A percentile compares a stretch with the other conserved stretches of the same genome.
Conservation (phyloP, 768 basidiomycete genomes). For the Collybia mongolica region DNA sequence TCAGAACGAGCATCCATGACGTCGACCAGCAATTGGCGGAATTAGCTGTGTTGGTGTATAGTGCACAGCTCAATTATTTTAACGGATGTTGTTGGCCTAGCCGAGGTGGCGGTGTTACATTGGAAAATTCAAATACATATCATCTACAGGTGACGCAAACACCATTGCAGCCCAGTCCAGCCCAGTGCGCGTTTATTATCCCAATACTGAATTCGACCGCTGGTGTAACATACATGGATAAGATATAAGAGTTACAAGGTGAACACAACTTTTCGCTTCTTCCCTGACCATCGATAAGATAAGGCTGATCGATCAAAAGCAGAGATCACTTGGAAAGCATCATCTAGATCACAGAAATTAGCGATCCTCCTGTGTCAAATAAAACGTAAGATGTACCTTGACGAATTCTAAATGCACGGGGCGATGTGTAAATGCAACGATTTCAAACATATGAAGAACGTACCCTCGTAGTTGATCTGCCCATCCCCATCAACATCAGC, state of each 20-base stretch:
- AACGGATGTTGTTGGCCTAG: too few species aligned
- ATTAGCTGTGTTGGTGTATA: neutral
- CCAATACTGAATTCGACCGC: conserved; percentile 1
- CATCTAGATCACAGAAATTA: conserved; percentile 45
- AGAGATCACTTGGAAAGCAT: conserved; percentile 63
- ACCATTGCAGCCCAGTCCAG: neutral
- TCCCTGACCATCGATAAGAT: conserved; percentile 2
- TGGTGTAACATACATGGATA: conserved; percentile 16
- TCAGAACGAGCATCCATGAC: too few species aligned
- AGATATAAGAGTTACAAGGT: conserved; percentile 11
- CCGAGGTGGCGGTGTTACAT: too few species aligned
- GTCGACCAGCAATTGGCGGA: too few species aligned
- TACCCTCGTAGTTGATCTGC: conserved; percentile 87
- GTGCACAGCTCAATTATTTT: too few species aligned
- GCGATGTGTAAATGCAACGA: conserved; percentile 4
- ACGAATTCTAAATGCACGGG: conserved; percentile 62
- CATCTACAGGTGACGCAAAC: too few species aligned
- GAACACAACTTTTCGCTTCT: neutral
- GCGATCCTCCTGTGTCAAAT: conserved; percentile 2
- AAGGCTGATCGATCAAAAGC: neutral
- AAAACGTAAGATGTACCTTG: conserved; percentile 41
- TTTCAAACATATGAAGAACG: conserved; percentile 14
- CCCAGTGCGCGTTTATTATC: neutral
- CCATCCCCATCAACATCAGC: conserved; percentile 94
- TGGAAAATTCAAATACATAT: too few species aligned